phyloP scores from a whole-genome alignment of 2,329 filamentous ascomycete genomes.

The Shiraia bambusicola region DNA sequence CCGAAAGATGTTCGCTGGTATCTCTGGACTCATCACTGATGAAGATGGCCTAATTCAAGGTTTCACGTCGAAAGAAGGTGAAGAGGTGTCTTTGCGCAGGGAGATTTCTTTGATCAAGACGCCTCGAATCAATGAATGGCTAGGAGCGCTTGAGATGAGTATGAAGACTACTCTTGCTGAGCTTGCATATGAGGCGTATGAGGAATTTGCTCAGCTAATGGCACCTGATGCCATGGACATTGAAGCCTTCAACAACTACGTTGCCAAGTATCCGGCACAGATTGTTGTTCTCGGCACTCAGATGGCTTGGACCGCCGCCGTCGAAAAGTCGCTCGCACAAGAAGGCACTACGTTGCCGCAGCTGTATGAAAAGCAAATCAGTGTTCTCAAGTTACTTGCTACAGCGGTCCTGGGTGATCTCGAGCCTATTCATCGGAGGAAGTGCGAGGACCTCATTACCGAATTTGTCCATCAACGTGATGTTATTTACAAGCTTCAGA shows the following conservation, averaged over 20 bases:
- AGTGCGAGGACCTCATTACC: slow-evolving; percentile 97
- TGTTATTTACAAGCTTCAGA: slow-evolving; percentile 81
- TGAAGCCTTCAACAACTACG: slow-evolving; percentile 73
- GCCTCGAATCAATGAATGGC: slow-evolving; percentile 97
- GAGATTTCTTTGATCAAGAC: slow-evolving; percentile 91
- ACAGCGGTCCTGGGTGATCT: slow-evolving; percentile 88
- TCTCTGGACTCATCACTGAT: slow-evolving; percentile 87
- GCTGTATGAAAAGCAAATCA: slow-evolving; percentile 79
- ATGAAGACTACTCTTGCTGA: slow-evolving; percentile 96
- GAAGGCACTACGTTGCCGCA: slow-evolving; percentile 69
- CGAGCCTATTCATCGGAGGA: slow-evolving; percentile 83
- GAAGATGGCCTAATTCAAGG: slow-evolving; percentile 87
- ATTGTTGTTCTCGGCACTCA: slow-evolving; percentile 94
- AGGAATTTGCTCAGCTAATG: slow-evolving; percentile 79
- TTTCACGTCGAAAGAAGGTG: slow-evolving; percentile 93
- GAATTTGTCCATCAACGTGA: slow-evolving; percentile 98
- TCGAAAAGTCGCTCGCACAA: slow-evolving; percentile 72
- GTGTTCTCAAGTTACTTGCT: slow-evolving; percentile 81
- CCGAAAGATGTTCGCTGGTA: slow-evolving; percentile 99
- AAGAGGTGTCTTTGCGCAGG: slow-evolving; percentile 82
- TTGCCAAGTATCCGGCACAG: slow-evolving; percentile 83
- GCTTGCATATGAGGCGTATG: slow-evolving; percentile 80
- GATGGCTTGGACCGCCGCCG: slow-evolving; percentile 86
- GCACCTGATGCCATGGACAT: slow-evolving; percentile 69
- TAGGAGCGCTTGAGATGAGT: slow-evolving; percentile 85